phyloP scores from a whole-genome alignment of 2,329 filamentous ascomycete genomes.

The Blastomyces emzantsi region DNA sequence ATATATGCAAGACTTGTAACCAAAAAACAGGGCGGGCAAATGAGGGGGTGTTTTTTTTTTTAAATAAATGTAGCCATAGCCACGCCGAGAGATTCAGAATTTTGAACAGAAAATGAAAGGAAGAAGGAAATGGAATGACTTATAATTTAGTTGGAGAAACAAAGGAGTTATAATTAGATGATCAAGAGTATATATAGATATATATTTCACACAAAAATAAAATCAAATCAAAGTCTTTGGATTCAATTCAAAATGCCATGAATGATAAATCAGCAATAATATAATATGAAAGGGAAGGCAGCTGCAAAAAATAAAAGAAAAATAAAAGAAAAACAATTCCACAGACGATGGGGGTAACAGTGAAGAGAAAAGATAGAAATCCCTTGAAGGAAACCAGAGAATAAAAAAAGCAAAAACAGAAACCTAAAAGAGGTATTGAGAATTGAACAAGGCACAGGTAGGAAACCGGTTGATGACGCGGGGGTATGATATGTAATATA shows the following conservation, averaged over 20 bases:
- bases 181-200: not conserved
- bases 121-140: not conserved
- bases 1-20: not conserved
- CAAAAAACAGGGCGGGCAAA: not conserved
- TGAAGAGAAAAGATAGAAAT: not conserved
- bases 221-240: not conserved
- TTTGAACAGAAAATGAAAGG: not conserved
- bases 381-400: not conserved
- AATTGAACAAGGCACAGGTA: not conserved
- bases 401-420: not conserved
- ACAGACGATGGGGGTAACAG: not conserved
- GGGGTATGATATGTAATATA: not conserved
- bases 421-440: not conserved
- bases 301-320: not conserved
- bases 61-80: not conserved
- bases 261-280: not conserved
- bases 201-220: not conserved
- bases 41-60: no score
- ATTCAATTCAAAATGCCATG: not conserved
- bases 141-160: no score
- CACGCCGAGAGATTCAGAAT: not conserved
- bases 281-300: no score
- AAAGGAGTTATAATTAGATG: no score
- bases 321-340: no score
- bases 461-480: not conserved